Percentiles rank a stretch among this genome's conserved stretches.
Conservation (phyloP, 2,329 filamentous ascomycete species). For the Blumeriella jaapii region DNA sequence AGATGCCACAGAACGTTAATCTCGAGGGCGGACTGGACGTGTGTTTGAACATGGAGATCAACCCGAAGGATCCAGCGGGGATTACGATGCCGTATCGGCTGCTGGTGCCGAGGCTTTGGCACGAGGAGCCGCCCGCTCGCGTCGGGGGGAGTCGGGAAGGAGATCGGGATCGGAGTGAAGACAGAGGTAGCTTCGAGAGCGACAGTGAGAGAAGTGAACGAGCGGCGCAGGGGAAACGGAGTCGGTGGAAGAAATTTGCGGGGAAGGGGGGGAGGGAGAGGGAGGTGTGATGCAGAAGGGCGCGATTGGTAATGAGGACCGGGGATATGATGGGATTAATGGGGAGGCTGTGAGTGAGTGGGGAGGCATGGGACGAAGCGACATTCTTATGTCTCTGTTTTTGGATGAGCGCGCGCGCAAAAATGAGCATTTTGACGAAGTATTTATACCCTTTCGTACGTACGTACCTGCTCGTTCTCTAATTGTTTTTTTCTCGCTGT, state of each 20-base stretch:
- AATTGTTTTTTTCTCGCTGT: too few species aligned
- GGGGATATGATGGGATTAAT: too few species aligned
- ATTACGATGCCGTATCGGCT: slow-evolving; percentile 81
- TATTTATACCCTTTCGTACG: too few species aligned
- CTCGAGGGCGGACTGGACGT: slow-evolving; percentile 79
- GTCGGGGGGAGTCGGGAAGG: slow-evolving; percentile 7
- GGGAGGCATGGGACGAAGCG: too few species aligned
- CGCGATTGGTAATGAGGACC: too few species aligned
- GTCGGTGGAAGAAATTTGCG: slow-evolving; percentile 13
- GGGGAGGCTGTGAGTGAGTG: too few species aligned
- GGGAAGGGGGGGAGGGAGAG: slow-evolving; percentile 7
- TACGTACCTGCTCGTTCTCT: too few species aligned
- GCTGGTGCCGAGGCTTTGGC: slow-evolving; percentile 67
- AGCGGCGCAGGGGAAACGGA: too few species aligned
- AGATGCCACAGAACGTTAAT: slow-evolving; percentile 52
- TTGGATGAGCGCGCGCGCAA: too few species aligned
- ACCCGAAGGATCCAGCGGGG: slow-evolving; percentile 71
- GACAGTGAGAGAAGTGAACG: not conserved
- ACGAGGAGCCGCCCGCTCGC: slow-evolving; percentile 25
- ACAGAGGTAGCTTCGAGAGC: not conserved
- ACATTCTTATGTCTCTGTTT: too few species aligned
- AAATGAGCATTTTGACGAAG: too few species aligned
- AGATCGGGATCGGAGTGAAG: slow-evolving; percentile 2
- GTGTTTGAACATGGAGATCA: slow-evolving; percentile 80
- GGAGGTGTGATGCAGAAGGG: too few species aligned